Evolutionary conservation across 1,284 basidiomycete species (phyloP).

Genomic region (Omphalotus olearius): DNA sequence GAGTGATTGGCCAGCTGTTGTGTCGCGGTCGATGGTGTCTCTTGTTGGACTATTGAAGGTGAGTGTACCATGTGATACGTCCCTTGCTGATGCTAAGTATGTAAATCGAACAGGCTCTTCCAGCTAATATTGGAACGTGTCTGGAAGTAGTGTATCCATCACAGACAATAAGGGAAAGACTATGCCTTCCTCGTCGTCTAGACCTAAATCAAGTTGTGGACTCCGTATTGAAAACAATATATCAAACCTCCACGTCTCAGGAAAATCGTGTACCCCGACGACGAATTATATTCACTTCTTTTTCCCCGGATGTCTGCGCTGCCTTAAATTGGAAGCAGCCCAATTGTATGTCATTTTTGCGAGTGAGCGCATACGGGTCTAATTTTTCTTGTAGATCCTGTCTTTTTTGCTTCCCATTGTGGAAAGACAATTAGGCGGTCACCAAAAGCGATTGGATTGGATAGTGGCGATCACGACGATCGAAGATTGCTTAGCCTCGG

Average conservation of each 20-base stretch:
- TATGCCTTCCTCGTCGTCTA: constrained; percentile 45
- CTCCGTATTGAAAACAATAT: constrained; percentile 77
- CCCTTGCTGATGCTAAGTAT: not conserved
- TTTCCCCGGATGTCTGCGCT: constrained; percentile 83
- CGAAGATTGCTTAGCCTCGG: constrained; percentile 71
- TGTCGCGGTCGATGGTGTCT: constrained; percentile 62
- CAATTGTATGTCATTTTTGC: constrained; percentile 64
- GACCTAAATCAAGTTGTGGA: constrained; percentile 84
- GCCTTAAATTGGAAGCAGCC: constrained; percentile 99
- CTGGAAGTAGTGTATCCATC: constrained; percentile 77
- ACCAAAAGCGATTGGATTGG: constrained; percentile 35
- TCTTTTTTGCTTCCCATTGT: constrained; percentile 90
- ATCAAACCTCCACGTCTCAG: constrained; percentile 54
- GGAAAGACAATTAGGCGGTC: constrained; percentile 46
- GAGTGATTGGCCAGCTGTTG: constrained; percentile 52
- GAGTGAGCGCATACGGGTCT: constrained; percentile 13
- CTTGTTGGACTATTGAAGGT: constrained; percentile 74
- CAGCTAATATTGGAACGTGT: constrained; percentile 70
- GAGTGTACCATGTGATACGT: constrained; percentile 19
- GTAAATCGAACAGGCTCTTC: constrained; percentile 53
- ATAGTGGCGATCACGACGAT: constrained; percentile 45
- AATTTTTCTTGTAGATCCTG: constrained; percentile 65
- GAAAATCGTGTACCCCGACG: constrained; percentile 53
- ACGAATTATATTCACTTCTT: constrained; percentile 85
- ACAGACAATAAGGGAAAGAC: constrained; percentile 33